Percentiles rank a stretch among this genome's conserved stretches.
Conservation (phyloP, 1,139 yeast species). For the Pichia sp. region DNA sequence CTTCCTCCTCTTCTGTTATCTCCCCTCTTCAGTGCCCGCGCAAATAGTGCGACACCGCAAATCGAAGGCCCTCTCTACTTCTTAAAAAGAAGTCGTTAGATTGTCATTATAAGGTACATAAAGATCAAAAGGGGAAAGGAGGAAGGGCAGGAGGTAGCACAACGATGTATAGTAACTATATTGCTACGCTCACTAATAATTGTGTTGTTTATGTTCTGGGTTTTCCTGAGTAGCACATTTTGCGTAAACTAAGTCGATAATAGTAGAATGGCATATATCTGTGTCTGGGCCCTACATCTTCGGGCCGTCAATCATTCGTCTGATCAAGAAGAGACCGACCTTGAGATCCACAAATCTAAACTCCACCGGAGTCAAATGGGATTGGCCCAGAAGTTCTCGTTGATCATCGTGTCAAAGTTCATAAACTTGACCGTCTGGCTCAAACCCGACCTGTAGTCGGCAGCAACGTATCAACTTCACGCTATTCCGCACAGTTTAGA, state of each 20-base stretch:
- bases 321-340: not conserved
- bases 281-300: not conserved
- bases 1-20: not conserved
- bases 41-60: not conserved
- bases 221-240: too few species aligned
- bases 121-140: too few species aligned
- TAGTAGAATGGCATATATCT: not conserved
- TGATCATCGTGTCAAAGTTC: constrained; percentile 1
- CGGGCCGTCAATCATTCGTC: not conserved
- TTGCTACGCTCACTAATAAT: too few species aligned
- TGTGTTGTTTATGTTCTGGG: too few species aligned
- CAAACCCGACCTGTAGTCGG: constrained; percentile 1
- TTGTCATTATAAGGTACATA: too few species aligned
- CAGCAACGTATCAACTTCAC: not conserved
- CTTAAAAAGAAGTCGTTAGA: too few species aligned
- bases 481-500: constrained; percentile 1
- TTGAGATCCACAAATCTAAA: constrained; percentile 3
- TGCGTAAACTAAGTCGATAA: too few species aligned
- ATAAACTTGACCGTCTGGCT: constrained; percentile 5
- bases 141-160: too few species aligned
- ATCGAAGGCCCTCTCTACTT: too few species aligned
- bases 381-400: not conserved
- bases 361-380: constrained; percentile 1
- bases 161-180: too few species aligned
- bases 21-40: not conserved